Evolutionary conservation across 371 early-diverging fungal genomes (phyloP).

Genomic region (Lichtheimia ornata): DNA sequence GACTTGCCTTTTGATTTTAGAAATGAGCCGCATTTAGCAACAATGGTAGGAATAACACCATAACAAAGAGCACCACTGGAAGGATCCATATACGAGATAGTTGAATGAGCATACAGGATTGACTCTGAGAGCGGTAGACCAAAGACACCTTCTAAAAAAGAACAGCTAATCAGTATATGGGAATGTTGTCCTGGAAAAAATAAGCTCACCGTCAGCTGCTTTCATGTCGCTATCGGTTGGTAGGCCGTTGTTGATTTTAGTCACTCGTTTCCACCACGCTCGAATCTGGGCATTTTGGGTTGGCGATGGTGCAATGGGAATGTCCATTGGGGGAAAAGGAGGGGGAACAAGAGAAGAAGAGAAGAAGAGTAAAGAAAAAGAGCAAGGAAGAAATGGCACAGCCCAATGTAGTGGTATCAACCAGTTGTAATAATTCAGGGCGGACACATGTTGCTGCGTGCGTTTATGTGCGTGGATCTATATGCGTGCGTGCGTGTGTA

Average conservation of each 20-base stretch:
- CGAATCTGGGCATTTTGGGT: conserved; percentile 30
- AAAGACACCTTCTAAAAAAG: conserved; percentile 29
- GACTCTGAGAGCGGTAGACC: conserved; percentile 38
- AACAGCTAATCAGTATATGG: conserved; percentile 14
- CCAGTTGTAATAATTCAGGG: background rate
- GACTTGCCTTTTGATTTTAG: conserved; percentile 54
- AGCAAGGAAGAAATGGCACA: background rate
- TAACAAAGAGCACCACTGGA: conserved; percentile 25
- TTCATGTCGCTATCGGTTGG: background rate
- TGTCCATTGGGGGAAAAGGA: conserved; percentile 14
- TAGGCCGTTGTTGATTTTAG: conserved; percentile 1
- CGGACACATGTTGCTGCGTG: conserved; percentile 2
- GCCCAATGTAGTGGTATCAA: background rate
- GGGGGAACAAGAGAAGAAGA: background rate
- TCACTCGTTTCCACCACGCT: conserved; percentile 46
- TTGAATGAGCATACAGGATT: conserved; percentile 36
- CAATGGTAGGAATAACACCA: conserved; percentile 54
- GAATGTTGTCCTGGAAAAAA: background rate
- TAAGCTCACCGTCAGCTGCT: background rate
- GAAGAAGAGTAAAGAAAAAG: background rate
- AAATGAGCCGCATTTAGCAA: conserved; percentile 59
- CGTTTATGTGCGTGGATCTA: background rate
- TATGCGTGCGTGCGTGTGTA: background rate
- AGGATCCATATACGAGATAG: conserved; percentile 36
- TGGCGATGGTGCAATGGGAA: conserved; percentile 24